Evolutionary conservation across 2,329 filamentous ascomycete species (phyloP), one percentile per base, ranked within the genome.

Genomic region (Bisporella sp.): DNA sequence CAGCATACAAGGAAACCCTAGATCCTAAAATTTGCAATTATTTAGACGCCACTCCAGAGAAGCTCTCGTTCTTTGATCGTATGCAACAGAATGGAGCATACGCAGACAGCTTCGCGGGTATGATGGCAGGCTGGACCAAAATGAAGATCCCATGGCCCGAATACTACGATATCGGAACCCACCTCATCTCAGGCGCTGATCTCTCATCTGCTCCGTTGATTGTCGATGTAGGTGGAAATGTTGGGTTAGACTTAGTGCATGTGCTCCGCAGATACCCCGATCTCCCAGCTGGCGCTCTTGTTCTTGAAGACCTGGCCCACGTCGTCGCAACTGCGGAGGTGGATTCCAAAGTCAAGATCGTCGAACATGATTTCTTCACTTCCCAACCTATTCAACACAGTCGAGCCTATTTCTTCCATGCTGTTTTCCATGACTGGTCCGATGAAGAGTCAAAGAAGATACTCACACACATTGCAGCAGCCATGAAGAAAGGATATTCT

Each of bases 281-380:
- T 6, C 29, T 53, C 7, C 51, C 54, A 0, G 21, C 21, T 21
- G 57, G 60, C 21, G 39, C 47, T 40, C 48, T 62, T 3, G 46
- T 62, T 0, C 45, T 62, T 6, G 48, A 59, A 30, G 58, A 60
- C 41, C 49, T 59, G 6, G 41, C 49, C 3, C n/a, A 31, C 11
- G 55, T 57, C 42, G 45, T 57, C 37, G n/a, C 37, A 47, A 32
- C 21, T 3, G 21, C 21, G 33, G 32, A 41, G 33, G 60, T 13
- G n/a, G 31, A 29, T 11, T 45, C 9, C 6, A 30, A 30, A 40
- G 62, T 68, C 39, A 61, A 60, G 46, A 48, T 51, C 4, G 54
- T 65, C 51, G 53, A 53, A 2, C 60, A 69, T 53, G 62, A 66
- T 45, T 66, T 69, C 56, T 69, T 69, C 53, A 55, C 58, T 6